phyloP scores from a whole-genome alignment of 1,284 basidiomycete species.

The Pyrrhoderma lamaoense region DNA sequence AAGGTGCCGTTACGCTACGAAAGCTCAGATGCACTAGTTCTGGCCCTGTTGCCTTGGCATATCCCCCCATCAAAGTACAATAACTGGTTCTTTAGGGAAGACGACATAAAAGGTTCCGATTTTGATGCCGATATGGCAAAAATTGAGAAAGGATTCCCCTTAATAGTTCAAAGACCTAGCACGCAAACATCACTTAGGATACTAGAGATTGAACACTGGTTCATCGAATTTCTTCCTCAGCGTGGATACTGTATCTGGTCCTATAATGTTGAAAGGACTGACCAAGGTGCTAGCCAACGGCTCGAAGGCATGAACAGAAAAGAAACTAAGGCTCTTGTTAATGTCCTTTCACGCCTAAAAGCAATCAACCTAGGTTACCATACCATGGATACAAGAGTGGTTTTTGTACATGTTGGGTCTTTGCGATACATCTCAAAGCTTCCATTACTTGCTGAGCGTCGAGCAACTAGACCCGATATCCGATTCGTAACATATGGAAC shows the following conservation, averaged over 20 bases:
- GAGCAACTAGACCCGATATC: conserved; percentile 35
- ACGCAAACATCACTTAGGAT: conserved; percentile 33
- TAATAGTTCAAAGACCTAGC: conserved; percentile 6
- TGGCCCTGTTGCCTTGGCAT: conserved; percentile 41
- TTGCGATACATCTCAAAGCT: conserved; percentile 41
- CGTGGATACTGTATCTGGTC: conserved; percentile 32
- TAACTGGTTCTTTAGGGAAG: neutral
- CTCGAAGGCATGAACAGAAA: conserved; percentile 20
- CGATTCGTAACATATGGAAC: conserved; percentile 63
- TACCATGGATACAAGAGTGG: conserved; percentile 33
- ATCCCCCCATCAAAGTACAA: conserved; percentile 24
- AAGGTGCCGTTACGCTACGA: conserved; percentile 25
- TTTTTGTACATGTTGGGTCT: conserved; percentile 61
- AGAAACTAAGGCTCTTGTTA: conserved; percentile 41
- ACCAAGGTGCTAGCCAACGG: no score
- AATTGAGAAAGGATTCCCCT: neutral
- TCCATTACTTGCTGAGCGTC: conserved; percentile 38
- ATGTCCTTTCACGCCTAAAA: conserved; percentile 37
- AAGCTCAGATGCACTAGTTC: conserved; percentile 30
- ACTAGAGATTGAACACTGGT: conserved; percentile 36
- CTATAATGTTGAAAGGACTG: conserved; percentile 21
- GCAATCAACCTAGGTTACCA: conserved; percentile 33
- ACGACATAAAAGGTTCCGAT: neutral
- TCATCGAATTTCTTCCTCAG: conserved; percentile 37
- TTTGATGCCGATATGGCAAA: conserved; percentile 5